Conservation (phyloP, 1,284 basidiomycete species). For the Papiliotrema flavescens region DNA sequence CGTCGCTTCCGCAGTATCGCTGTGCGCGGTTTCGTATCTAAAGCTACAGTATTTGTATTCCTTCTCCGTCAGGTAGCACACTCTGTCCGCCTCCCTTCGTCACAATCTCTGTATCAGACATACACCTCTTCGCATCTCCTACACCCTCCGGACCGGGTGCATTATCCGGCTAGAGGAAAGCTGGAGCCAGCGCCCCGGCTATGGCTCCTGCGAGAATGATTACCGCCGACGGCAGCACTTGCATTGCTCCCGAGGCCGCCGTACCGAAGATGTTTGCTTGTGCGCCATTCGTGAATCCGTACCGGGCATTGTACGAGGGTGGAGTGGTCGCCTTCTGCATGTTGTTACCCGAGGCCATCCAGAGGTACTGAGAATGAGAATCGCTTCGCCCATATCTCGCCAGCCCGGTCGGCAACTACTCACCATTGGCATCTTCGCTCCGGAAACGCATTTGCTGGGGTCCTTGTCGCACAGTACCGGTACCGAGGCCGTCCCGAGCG, state of each 20-base stretch:
- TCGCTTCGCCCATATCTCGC: too few species aligned
- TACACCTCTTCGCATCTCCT: too few species aligned
- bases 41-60: too few species aligned
- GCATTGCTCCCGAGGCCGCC: background rate
- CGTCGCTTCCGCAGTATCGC: too few species aligned
- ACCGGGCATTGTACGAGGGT: constrained; percentile 23
- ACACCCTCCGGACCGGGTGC: too few species aligned
- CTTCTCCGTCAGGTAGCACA: too few species aligned
- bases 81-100: too few species aligned
- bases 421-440: constrained; percentile 27
- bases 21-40: too few species aligned
- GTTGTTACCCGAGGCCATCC: constrained; percentile 50
- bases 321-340: constrained; percentile 48
- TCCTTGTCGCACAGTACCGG: constrained; percentile 34
- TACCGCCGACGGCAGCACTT: background rate
- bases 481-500: constrained; percentile 49
- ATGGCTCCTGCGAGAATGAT: background rate
- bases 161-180: too few species aligned
- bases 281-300: constrained; percentile 29
- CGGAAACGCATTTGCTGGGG: constrained; percentile 29
- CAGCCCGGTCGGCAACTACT: background rate
- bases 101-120: too few species aligned
- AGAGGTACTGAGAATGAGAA: background rate
- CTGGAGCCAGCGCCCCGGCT: too few species aligned
- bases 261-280: constrained; percentile 7